These are phyloP conservation scores for Erythrobasidium hasegawianum DNA, from an alignment of 1,284 basidiomycete genomes.

Conservation along the genomic window DNA sequence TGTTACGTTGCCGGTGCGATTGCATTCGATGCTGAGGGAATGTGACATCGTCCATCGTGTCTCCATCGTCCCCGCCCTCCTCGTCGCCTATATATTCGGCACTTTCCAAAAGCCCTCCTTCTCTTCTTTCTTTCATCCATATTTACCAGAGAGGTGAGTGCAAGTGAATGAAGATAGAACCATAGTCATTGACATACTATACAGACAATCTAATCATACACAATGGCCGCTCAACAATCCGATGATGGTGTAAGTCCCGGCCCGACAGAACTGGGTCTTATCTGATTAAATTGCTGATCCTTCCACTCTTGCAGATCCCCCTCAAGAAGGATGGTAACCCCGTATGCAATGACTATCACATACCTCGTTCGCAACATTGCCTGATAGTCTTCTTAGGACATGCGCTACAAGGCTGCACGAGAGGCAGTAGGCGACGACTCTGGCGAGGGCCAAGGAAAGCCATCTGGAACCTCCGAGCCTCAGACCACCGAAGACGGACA, in stretches of 20 bases:
- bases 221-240: constrained; percentile 1
- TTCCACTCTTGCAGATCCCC: not conserved
- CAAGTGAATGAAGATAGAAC: too few species aligned
- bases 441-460: not conserved
- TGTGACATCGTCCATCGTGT: too few species aligned
- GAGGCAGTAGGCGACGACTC: constrained; percentile 12
- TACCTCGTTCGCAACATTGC: not conserved
- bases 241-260: not conserved
- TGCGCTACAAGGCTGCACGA: constrained; percentile 7
- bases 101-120: too few species aligned
- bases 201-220: not conserved
- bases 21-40: too few species aligned
- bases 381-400: not conserved
- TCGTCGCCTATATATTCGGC: too few species aligned
- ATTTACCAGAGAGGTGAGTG: too few species aligned
- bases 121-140: too few species aligned
- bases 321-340: constrained; percentile 13
- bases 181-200: not conserved
- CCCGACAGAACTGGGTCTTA: not conserved
- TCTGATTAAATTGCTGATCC: not conserved
- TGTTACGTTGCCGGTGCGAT: too few species aligned
- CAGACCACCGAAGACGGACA: not conserved
- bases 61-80: too few species aligned
- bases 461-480: too few species aligned
- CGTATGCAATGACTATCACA: not conserved